Base-by-base conservation (phyloP, 805 yeast genomes). In the Candida maltosa region DNA sequence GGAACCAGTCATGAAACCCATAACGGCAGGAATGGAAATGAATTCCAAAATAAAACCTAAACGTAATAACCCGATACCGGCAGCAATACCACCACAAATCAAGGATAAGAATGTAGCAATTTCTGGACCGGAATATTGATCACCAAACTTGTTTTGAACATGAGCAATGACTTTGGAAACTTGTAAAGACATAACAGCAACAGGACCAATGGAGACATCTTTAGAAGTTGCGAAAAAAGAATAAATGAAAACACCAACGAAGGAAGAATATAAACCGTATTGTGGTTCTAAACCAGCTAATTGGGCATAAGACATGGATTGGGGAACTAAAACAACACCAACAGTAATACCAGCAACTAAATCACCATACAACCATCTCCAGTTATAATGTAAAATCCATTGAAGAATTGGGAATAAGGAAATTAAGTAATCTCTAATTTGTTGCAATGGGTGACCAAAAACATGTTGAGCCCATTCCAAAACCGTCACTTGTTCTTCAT, bases 201-300 rank as follows among this genome's bases (percentile, higher is more conserved):
- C 97, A 8, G 97, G 97, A 18, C 97, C 97, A 49, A 89, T 88
- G 41, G 94, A 83, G 25, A 89, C 95, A 69, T 89, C 97, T 60
- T 89, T 89, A 16, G 95, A 84, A 10, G 97, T 89, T 10, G 97
- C 97, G 62, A 89, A 89, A 50, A 89, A 75, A 32, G 95, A 83
- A 59, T 89, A 89, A 34, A 84, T 76, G 52, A 87, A 74, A 9
- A 88, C 95, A 54, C 97, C 97, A 31, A 89, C 81, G 52, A 89
- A 89, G 0, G 95, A 85, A 10, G 96, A 86, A 61, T 89, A 89
- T 31, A 89, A 73, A 32, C 97, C 97, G 49, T 80, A 89, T 57
- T 88, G 83, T 5, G 95, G 78, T 4, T 79, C 69, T 41, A 89
- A 71, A 4, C 84, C 80, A 5, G 97, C 97, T 42, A 89, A 65